Percentiles rank a stretch among this genome's conserved stretches.
phyloP scores from a whole-genome alignment of 164 flowering plant genomes.

The Hamamelis virginiana region DNA sequence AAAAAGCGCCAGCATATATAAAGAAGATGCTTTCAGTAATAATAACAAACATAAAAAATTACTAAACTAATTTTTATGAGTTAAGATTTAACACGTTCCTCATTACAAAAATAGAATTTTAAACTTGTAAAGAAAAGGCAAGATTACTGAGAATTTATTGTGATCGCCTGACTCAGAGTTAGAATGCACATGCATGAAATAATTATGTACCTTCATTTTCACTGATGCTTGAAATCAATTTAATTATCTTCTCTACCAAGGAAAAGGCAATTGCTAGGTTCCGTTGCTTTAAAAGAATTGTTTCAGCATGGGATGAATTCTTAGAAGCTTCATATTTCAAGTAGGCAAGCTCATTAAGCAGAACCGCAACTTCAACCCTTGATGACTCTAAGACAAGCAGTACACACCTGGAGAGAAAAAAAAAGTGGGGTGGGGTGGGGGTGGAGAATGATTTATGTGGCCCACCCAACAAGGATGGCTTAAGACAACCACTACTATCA shows the following conservation, averaged over 20 bases:
- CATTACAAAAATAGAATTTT: too few relatives aligned
- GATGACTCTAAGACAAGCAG: conserved; percentile 86
- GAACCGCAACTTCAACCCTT: conserved; percentile 85
- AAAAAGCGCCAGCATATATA: neutral
- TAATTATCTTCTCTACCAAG: conserved; percentile 76
- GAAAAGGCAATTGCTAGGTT: conserved; percentile 67
- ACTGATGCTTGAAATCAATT: conserved; percentile 51
- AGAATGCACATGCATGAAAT: neutral
- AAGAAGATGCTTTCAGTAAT: neutral
- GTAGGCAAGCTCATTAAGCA: conserved; percentile 84
- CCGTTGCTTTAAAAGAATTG: conserved; percentile 46
- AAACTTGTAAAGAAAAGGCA: too few relatives aligned
- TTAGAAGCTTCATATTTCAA: conserved; percentile 74
- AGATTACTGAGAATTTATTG: neutral
- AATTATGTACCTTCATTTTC: conserved; percentile 52
- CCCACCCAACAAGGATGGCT: neutral
- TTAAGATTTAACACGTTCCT: too few relatives aligned
- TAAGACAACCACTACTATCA: neutral
- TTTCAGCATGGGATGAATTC: conserved; percentile 41
- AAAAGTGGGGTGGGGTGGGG: conserved; percentile 8
- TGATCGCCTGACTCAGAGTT: neutral
- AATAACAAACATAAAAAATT: neutral
- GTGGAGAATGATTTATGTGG: neutral
- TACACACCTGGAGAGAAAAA: conserved; percentile 59
- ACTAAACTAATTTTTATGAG: too few relatives aligned